Conservation (phyloP, 1,284 basidiomycete genomes). For the Mycena sp. region DNA sequence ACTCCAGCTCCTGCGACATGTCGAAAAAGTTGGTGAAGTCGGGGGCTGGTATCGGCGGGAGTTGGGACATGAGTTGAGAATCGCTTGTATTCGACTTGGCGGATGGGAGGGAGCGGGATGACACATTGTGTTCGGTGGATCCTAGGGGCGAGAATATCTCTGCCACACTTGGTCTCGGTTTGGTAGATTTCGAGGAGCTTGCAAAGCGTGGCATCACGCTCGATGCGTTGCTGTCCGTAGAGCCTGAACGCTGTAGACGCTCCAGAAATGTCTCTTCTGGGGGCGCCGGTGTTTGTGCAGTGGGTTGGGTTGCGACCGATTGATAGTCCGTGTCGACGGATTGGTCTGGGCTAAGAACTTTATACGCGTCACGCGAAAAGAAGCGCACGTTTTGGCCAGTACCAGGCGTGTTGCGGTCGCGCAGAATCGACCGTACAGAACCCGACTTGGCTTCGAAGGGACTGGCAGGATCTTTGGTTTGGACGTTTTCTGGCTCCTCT, state of each 20-base stretch:
- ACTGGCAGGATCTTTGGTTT: slow-evolving; percentile 10
- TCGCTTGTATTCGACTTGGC: slow-evolving; percentile 27
- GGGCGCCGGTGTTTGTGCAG: slow-evolving; percentile 16
- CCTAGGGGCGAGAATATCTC: slow-evolving; percentile 50
- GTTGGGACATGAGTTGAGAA: slow-evolving; percentile 39
- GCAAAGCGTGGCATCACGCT: slow-evolving; percentile 41
- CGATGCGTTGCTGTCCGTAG: slow-evolving; percentile 36
- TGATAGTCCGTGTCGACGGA: slow-evolving; percentile 58
- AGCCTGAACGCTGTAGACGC: slow-evolving; percentile 43
- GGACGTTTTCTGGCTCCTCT: slow-evolving; percentile 10
- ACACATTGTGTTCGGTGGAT: slow-evolving; percentile 16
- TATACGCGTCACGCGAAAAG: slow-evolving; percentile 74
- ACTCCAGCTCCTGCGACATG: slow-evolving; percentile 61
- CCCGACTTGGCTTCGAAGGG: slow-evolving; percentile 26
- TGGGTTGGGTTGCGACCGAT: slow-evolving; percentile 33
- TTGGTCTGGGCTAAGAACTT: slow-evolving; percentile 67
- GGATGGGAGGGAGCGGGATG: neutral
- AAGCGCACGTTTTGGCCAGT: slow-evolving; percentile 80
- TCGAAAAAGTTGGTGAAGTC: slow-evolving; percentile 63
- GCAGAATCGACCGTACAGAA: slow-evolving; percentile 71
- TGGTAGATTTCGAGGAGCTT: slow-evolving; percentile 28
- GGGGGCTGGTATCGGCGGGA: slow-evolving; percentile 39
- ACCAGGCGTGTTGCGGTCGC: slow-evolving; percentile 73
- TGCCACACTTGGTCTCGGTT: slow-evolving; percentile 47
- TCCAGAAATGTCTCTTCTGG: slow-evolving; percentile 46